Percentiles rank a stretch among this genome's conserved stretches.
phyloP scores from a whole-genome alignment of 768 basidiomycete species.

The Phallus indusiatus region DNA sequence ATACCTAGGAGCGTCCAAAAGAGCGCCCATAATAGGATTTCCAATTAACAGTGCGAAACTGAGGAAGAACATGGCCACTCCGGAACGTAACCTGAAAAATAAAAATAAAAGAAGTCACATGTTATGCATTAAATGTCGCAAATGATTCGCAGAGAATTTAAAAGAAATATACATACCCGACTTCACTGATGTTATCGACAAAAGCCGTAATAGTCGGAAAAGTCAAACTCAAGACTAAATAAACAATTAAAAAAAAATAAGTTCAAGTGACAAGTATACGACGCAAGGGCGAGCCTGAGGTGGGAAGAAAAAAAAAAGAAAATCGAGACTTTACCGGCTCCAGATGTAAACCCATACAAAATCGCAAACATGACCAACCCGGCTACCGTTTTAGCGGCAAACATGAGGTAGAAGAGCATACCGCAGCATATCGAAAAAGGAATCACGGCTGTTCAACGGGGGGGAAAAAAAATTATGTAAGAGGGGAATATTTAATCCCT shows the following conservation, averaged over 20 bases:
- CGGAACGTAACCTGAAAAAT: conserved; percentile 34
- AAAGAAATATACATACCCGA: neutral
- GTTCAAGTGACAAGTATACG: too few species aligned
- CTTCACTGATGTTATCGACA: neutral
- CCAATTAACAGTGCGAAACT: conserved; percentile 38
- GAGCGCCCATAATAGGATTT: conserved; percentile 38
- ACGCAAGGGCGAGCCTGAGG: too few species aligned
- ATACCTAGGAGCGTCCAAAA: neutral
- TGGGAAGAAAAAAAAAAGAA: too few species aligned
- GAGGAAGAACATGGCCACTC: conserved; percentile 34
- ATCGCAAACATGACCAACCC: conserved; percentile 8
- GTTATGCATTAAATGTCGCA: too few species aligned
- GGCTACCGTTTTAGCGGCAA: conserved; percentile 1
- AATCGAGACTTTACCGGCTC: conserved; percentile 7
- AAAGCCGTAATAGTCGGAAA: neutral
- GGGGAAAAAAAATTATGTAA: too few species aligned
- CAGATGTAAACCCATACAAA: conserved; percentile 13
- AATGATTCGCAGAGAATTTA: neutral
- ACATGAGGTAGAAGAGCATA: conserved; percentile 8
- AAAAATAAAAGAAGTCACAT: too few species aligned
- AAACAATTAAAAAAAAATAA: neutral
- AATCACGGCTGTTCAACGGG: conserved; percentile 15
- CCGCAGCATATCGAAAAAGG: neutral
- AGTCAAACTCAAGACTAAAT: neutral
- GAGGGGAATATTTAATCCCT: too few species aligned